Base-by-base conservation (phyloP, 1,139 yeast species). In the Geotrichum bryndzae region DNA sequence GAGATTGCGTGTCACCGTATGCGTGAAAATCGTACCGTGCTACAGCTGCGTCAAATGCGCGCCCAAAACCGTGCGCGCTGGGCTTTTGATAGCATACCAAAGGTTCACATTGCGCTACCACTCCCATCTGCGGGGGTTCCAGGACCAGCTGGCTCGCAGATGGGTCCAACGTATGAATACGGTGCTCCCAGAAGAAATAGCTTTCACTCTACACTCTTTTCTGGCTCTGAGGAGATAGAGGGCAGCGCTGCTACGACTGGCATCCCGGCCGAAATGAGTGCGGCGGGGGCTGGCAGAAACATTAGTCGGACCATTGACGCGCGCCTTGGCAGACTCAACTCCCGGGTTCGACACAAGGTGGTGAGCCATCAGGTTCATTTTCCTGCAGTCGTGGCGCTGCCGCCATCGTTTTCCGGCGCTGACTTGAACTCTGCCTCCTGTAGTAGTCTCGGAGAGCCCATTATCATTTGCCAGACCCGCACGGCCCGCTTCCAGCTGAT, bases 1-100 rank as follows among this genome's bases (percentile, higher is more conserved):
- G 59, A 56, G 41, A 56, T 56, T 23, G 59, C 54, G 25, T 51
- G 41, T n/a, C 50, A 50, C 23, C 27, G 51, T 10, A 38, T 51
- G n/a, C 51, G 51, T 7, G 48, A 33, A 25, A 54, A 53, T 15
- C 41, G 51, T 8, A 54, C 57, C 27, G 38, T 54, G 11, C 11
- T 54, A 10, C 57, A 54, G 52, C 38, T 54, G 6, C 51, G 57
- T 6, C 50, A 15, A 15, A 50, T 45, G 38, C 27, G 48, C n/a
- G 41, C 27, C 8, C 51, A 41, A 7, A 54, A 54, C 51, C 46
- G 48, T n/a, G 52, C 57, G 2, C 51, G 57, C 13, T 54, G 57
- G 57, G 57, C 51, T 4, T 54, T 45, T 54, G 57, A 54, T 13
- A 23, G 33, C 23, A 11, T 54, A 0, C 57, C 57, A 7, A n/a